Base-by-base conservation (phyloP, 768 basidiomycete genomes). In the Boletus sp. region DNA sequence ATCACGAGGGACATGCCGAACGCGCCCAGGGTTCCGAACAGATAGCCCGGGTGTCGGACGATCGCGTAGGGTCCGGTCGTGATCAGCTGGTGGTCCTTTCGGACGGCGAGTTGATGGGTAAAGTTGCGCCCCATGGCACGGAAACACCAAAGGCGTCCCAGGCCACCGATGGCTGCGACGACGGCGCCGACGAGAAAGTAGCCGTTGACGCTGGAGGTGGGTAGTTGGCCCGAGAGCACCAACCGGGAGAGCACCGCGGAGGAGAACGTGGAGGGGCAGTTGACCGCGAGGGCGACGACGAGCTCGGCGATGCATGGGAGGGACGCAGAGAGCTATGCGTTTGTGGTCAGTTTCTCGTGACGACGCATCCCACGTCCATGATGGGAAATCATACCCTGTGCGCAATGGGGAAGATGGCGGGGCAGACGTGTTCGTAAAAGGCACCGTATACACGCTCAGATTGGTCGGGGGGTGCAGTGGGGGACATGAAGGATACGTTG, bases 101-200 rank as follows among this genome's bases (percentile, higher is more conserved):
- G 63, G 17, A 75, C 53, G 19, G 65, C 61, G 2, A 74, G 70
- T 4, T 74, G 60, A 50, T 70, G 71, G 0, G 74, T 75, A 55
- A 75, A 75, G 34, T 72, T 62, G 3, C 55, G 54, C 2, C 74
- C 74, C 32, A 75, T 58, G 9, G 62, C 46, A 37, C 59, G 64
- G 61, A 66, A 74, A 54, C 72, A 75, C 69, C 69, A 67, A 8
- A 72, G 39, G 17, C 79, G 75, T 3, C 79, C 57, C 6, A 64
- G 37, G 4, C 63, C 49, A 4, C 75, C 77, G 35, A 59, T 47
- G 7, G 66, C 21, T 4, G 63, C 61, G 15, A 72, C 9, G 30
- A 64, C 14, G 11, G 66, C 53, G 9, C 76, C 73, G 13, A 66
- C 6, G 5, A 72, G 13, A 52, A 77, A 69, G 43, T 30, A 74